Evolutionary conservation across 768 basidiomycete genomes (phyloP), one percentile per base, ranked within the genome.

Genomic region (Lentinula detonsa): DNA sequence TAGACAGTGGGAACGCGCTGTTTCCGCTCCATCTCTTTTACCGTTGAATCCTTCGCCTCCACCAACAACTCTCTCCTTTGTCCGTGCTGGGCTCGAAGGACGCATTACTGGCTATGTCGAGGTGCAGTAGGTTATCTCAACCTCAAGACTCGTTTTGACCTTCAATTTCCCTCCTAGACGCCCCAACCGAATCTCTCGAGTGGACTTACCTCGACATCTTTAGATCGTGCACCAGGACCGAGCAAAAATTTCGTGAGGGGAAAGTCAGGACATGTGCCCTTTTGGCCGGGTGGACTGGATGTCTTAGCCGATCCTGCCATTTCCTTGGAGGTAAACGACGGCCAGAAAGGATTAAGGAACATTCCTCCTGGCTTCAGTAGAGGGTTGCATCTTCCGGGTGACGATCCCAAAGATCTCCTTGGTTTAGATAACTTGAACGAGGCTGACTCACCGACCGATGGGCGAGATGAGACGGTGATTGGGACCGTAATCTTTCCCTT

Each of bases 281-380:
- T 98, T 73, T 83, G 87, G 75, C 97, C 97, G 5, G 97, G 97
- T 50, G 97, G 97, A 2, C 76, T 98, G 9, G 93, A 93, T 46
- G 87, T 88, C 65, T 76, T 79, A 2, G 67, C 81, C 4, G 75
- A 78, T 43, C 61, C 74, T 13, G 69, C 67, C 4, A 69, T 74
- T 50, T 71, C 70, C 3, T 62, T 67, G 48, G 62, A 65, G 23
- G 68, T 72, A 45, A 67, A 64, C 28, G 68, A 72, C 35, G 66
- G 72, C 23, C 67, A 70, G 10, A 81, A 80, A 59, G 81, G 81
- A 13, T 73, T 94, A 51, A 81, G 85, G 68, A 87, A 83, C 8
- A 73, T 93, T 57, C 86, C 93, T 18, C 95, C 95, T 40, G 95
- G 95, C 0, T 83, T 97, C 65, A 81, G 76, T 37, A 81, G 94